Evolutionary conservation across 2,329 filamentous ascomycete species (phyloP).

Genomic region (Ceratocystis diversiconidia): DNA sequence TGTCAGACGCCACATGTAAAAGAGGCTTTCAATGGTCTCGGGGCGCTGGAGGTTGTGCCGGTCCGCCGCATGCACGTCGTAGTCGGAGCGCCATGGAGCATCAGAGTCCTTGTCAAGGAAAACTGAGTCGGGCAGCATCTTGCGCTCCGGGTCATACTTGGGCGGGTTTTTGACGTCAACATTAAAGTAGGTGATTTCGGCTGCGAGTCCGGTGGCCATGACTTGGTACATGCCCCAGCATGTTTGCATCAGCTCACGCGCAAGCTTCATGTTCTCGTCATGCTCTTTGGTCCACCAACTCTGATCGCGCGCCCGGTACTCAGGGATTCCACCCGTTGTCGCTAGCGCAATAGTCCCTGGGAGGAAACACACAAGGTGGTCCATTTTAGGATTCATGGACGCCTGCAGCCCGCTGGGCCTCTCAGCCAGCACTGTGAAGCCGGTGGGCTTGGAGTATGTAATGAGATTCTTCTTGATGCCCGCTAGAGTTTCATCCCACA

Average conservation of each 20-base stretch:
- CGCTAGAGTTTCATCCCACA: conserved; percentile 78
- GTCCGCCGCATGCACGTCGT: conserved; percentile 66
- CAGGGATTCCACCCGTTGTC: conserved; percentile 62
- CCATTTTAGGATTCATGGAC: conserved; percentile 75
- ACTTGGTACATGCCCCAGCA: conserved; percentile 96
- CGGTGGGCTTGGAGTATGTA: conserved; percentile 67
- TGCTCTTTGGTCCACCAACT: conserved; percentile 62
- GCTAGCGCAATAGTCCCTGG: conserved; percentile 87
- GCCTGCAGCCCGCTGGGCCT: conserved; percentile 57
- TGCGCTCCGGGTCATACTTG: conserved; percentile 25
- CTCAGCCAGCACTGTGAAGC: conserved; percentile 83
- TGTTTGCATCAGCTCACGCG: conserved; percentile 83
- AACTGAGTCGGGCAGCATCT: conserved; percentile 1
- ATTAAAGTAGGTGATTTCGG: conserved; percentile 87
- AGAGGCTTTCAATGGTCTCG: conserved; percentile 89
- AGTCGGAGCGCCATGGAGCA: conserved; percentile 62
- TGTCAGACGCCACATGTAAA: conserved; percentile 98
- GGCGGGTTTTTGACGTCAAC: conserved; percentile 34
- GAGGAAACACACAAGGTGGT: conserved; percentile 95
- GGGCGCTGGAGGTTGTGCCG: conserved; percentile 86
- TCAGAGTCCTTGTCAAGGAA: conserved; percentile 13
- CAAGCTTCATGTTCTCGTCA: conserved; percentile 75
- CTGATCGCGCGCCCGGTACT: conserved; percentile 59
- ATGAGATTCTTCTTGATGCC: conserved; percentile 87
- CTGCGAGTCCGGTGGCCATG: conserved; percentile 80